These are phyloP conservation scores for Amaranthus cruentus DNA, from an alignment of 148 eudicot species.

Conservation along the genomic window DNA sequence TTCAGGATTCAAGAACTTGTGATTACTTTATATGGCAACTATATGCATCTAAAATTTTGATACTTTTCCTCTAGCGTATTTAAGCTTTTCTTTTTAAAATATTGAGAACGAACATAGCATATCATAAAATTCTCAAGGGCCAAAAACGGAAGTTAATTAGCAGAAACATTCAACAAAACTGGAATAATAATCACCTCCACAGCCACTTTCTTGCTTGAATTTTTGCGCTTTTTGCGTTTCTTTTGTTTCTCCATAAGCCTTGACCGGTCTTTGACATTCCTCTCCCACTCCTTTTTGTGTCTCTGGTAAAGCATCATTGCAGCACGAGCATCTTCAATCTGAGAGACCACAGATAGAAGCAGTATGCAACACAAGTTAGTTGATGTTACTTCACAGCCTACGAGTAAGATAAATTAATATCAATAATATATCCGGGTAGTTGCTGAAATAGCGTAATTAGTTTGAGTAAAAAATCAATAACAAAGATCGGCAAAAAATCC, in stretches of 20 bases:
- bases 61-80: background rate
- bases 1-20: too few species aligned
- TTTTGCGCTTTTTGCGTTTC: conserved; percentile 59
- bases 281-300: conserved; percentile 74
- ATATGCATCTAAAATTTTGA: background rate
- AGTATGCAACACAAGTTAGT: background rate
- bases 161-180: conserved; percentile 5
- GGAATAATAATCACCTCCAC: background rate
- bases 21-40: too few species aligned
- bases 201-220: conserved; percentile 19
- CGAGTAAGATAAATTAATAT: background rate
- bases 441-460: background rate
- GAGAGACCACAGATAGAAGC: conserved; percentile 17
- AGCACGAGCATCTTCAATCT: conserved; percentile 96
- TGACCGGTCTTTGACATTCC: conserved; percentile 48
- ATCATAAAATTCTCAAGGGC: background rate
- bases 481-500: background rate
- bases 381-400: background rate
- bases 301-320: conserved; percentile 89
- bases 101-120: background rate
- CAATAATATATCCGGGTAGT: background rate
- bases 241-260: conserved; percentile 65
- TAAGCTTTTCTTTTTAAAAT: background rate
- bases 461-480: background rate
- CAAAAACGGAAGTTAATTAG: background rate